Evolutionary conservation across 371 early-diverging fungal species (phyloP).

Genomic region (Syncephalastrum contaminatum): DNA sequence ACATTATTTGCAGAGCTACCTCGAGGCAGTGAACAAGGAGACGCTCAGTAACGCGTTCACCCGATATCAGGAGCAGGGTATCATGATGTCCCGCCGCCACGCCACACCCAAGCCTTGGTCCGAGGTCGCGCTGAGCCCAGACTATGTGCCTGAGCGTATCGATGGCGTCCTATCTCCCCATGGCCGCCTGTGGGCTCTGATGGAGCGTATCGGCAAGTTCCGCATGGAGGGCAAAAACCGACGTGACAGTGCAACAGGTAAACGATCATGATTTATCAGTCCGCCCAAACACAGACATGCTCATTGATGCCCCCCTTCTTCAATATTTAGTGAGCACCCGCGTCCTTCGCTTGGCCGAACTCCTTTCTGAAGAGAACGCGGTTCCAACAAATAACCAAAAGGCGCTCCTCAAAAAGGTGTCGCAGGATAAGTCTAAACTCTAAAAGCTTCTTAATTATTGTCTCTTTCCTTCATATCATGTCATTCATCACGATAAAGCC

Average conservation of each 20-base stretch:
- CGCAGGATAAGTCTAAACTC: conserved; percentile 12
- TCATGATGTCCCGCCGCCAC: conserved; percentile 57
- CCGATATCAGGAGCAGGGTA: conserved; percentile 67
- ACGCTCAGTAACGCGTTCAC: conserved; percentile 77
- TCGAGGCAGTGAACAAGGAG: conserved; percentile 87
- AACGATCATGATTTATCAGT: not conserved
- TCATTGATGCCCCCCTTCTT: not conserved
- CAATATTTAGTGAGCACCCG: conserved; percentile 21
- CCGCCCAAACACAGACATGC: not conserved
- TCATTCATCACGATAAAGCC: too few species aligned
- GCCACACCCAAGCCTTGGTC: conserved; percentile 45
- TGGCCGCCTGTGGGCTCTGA: conserved; percentile 78
- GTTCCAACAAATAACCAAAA: conserved; percentile 19
- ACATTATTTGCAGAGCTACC: conserved; percentile 43
- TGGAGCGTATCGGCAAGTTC: conserved; percentile 50
- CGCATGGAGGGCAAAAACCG: conserved; percentile 51
- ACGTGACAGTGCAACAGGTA: conserved; percentile 82
- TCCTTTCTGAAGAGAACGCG: conserved; percentile 20
- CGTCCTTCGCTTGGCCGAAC: conserved; percentile 22
- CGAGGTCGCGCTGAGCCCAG: conserved; percentile 53
- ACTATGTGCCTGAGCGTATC: conserved; percentile 56
- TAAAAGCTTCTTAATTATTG: conserved; percentile 5
- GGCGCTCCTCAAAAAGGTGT: conserved; percentile 11
- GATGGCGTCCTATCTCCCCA: conserved; percentile 55
- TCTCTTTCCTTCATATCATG: not conserved